Percentiles rank a stretch among this genome's conserved stretches.
phyloP scores from a whole-genome alignment of 306 rosid species.

The Cicer chorassanicum region DNA sequence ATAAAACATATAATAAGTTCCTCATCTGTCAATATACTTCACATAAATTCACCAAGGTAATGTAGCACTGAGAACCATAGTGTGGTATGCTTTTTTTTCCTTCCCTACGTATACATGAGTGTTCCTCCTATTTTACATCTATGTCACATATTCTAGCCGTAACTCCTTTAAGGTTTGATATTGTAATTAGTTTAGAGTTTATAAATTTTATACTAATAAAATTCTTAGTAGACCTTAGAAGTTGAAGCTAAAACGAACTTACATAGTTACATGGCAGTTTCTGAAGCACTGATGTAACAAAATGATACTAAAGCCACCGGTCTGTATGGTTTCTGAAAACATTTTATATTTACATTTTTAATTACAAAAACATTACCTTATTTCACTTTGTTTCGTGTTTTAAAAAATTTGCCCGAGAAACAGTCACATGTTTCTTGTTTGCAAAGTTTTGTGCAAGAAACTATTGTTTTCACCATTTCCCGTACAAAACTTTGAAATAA shows the following conservation, averaged over 20 bases:
- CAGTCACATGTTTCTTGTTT: not conserved
- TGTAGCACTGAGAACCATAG: slow-evolving; percentile 27
- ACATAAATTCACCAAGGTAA: slow-evolving; percentile 15
- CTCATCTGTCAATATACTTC: slow-evolving; percentile 23
- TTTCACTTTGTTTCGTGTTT: too few species aligned
- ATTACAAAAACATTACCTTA: not conserved
- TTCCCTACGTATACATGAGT: not conserved
- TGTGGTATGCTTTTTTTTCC: not conserved
- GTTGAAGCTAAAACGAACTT: slow-evolving; percentile 14
- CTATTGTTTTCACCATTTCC: not conserved
- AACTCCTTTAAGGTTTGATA: slow-evolving; percentile 6
- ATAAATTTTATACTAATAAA: slow-evolving; percentile 12
- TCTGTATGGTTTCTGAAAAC: not conserved
- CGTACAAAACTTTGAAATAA: slow-evolving; percentile 7
- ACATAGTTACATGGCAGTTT: not conserved
- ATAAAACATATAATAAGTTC: not conserved
- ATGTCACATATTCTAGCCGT: slow-evolving; percentile 5
- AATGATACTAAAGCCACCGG: slow-evolving; percentile 1
- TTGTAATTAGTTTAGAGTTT: not conserved
- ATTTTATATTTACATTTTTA: not conserved
- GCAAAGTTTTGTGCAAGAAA: not conserved
- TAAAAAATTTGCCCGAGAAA: too few species aligned
- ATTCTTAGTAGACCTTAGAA: not conserved
- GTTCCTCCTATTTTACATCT: slow-evolving; percentile 26
- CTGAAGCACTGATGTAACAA: not conserved